Percentiles rank a stretch among this genome's conserved stretches.
Evolutionary conservation across 352 stramenopile genomes (phyloP).

Genomic region (Peronospora belbahrii): DNA sequence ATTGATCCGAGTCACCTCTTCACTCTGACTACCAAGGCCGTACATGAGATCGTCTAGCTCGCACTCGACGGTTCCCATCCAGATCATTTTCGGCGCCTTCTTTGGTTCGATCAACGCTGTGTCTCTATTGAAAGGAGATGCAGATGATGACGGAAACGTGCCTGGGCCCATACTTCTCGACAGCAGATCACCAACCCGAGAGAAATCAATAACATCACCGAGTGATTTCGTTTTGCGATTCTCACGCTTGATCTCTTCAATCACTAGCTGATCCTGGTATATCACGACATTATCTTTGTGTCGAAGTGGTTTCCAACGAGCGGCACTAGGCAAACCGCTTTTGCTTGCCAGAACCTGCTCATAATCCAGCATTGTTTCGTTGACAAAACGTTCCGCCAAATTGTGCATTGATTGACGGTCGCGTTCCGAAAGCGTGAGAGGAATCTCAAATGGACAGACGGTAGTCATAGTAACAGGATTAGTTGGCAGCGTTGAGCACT

Average conservation of each 20-base stretch:
- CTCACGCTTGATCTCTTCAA: slow-evolving; percentile 22
- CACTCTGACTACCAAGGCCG: slow-evolving; percentile 24
- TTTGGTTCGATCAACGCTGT: slow-evolving; percentile 3
- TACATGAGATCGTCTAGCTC: slow-evolving; percentile 34
- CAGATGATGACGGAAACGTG: slow-evolving; percentile 1
- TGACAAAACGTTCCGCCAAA: slow-evolving; percentile 14
- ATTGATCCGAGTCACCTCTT: slow-evolving; percentile 24
- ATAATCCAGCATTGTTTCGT: slow-evolving; percentile 24
- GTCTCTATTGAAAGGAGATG: background rate
- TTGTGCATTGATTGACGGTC: slow-evolving; percentile 17
- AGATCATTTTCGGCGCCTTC: slow-evolving; percentile 18
- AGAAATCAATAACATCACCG: slow-evolving; percentile 14
- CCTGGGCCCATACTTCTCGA: slow-evolving; percentile 8
- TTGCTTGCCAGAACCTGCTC: slow-evolving; percentile 24
- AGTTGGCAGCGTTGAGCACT: slow-evolving; percentile 2
- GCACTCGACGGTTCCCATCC: slow-evolving; percentile 24
- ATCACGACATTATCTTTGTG: slow-evolving; percentile 24
- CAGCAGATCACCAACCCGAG: slow-evolving; percentile 11
- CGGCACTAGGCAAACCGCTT: slow-evolving; percentile 16
- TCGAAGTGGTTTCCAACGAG: slow-evolving; percentile 26
- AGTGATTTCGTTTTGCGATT: slow-evolving; percentile 22
- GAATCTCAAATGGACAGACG: slow-evolving; percentile 20
- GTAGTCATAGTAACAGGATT: slow-evolving; percentile 1
- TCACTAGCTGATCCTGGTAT: slow-evolving; percentile 17
- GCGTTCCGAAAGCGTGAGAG: slow-evolving; percentile 22